Conservation (phyloP, 192 early-diverging fungal species). For the Coemansia sp. region DNA sequence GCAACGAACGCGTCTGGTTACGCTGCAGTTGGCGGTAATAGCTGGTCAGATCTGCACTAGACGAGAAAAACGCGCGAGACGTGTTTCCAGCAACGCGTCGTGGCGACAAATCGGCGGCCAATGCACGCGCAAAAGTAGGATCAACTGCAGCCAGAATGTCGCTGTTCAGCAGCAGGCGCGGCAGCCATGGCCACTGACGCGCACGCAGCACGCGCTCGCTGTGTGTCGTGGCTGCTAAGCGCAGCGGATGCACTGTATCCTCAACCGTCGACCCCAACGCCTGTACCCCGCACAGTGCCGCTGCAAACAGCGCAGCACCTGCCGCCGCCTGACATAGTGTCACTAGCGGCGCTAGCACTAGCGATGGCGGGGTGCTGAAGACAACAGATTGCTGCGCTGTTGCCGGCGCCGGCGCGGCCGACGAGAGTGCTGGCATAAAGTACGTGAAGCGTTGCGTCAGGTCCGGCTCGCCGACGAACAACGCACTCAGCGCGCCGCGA, state of each 20-base stretch:
- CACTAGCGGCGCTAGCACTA: conserved; percentile 19
- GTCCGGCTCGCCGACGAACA: conserved; percentile 49
- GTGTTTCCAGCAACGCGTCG: conserved; percentile 26
- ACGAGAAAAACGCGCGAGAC: conserved; percentile 43
- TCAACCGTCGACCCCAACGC: conserved; percentile 38
- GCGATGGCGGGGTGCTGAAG: neutral
- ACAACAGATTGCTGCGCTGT: neutral
- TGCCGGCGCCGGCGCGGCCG: neutral
- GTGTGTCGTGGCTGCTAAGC: conserved; percentile 21
- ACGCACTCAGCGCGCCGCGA: conserved; percentile 47
- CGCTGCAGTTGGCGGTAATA: conserved; percentile 42
- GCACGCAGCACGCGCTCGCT: conserved; percentile 24
- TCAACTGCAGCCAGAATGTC: conserved; percentile 18
- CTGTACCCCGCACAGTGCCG: conserved; percentile 47
- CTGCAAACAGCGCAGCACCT: conserved; percentile 35
- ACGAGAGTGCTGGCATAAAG: conserved; percentile 37
- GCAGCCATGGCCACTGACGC: conserved; percentile 44
- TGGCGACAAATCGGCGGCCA: neutral
- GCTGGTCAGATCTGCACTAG: conserved; percentile 45
- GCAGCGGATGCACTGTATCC: conserved; percentile 40
- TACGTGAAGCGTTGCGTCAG: conserved; percentile 42
- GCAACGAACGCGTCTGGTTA: conserved; percentile 8
- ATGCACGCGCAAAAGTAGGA: conserved; percentile 6
- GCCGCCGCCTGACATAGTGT: conserved; percentile 38
- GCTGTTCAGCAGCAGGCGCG: conserved; percentile 20